A percentile compares a stretch with the other conserved stretches of the same genome.
These are phyloP conservation scores for Maudiozyma bulderi DNA, from an alignment of 805 yeast species.

Conservation along the genomic window DNA sequence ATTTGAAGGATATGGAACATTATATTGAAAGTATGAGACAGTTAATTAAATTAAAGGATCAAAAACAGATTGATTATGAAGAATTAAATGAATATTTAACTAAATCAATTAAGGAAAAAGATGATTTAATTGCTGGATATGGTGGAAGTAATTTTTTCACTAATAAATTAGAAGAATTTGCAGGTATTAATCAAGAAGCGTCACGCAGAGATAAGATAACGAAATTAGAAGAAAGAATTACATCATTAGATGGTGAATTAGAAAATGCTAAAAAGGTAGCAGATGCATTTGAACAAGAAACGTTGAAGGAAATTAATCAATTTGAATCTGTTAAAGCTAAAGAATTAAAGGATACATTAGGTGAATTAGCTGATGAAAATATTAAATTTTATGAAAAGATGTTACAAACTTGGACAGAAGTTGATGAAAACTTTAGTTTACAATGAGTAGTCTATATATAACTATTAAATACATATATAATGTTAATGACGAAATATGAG, in stretches of 20 bases:
- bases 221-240: conserved; percentile 42
- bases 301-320: conserved; percentile 45
- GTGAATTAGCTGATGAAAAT: conserved; percentile 66
- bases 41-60: conserved; percentile 75
- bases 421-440: conserved; percentile 31
- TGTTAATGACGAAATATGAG: too few species aligned
- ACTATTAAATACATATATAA: too few species aligned
- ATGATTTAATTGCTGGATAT: conserved; percentile 42
- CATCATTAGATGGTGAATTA: conserved; percentile 40
- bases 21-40: conserved; percentile 57
- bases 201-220: conserved; percentile 43
- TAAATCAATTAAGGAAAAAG: conserved; percentile 61
- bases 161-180: conserved; percentile 48
- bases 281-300: conserved; percentile 47
- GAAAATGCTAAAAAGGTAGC: conserved; percentile 41
- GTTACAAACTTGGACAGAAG: conserved; percentile 61
- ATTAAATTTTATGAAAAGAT: conserved; percentile 61
- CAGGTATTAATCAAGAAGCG: conserved; percentile 53
- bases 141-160: conserved; percentile 44
- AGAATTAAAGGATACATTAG: conserved; percentile 65
- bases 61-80: conserved; percentile 84
- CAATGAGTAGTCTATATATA: neutral
- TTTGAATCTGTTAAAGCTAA: conserved; percentile 74
- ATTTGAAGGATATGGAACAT: conserved; percentile 80
- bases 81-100: conserved; percentile 69